These are phyloP conservation scores for Dactylonectria macrodidyma DNA, from an alignment of 2,329 filamentous ascomycete genomes.

Conservation along the genomic window DNA sequence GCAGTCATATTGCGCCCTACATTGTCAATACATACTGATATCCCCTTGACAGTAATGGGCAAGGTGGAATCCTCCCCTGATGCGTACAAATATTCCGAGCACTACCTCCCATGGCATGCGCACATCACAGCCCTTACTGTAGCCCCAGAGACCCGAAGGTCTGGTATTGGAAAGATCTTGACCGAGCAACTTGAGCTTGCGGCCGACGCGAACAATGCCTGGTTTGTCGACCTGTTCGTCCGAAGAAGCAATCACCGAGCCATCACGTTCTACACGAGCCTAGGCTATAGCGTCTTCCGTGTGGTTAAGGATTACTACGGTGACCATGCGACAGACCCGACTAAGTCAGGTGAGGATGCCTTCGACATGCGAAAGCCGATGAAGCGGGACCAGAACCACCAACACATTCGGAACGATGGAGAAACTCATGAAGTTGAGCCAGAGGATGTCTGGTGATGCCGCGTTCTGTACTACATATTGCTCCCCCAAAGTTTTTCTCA, in stretches of 20 bases:
- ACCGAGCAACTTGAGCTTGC: constrained; percentile 86
- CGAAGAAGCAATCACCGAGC: constrained; percentile 89
- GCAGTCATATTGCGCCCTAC: constrained; percentile 18
- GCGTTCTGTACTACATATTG: constrained; percentile 16
- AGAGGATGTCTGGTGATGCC: constrained; percentile 83
- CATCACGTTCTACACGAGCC: constrained; percentile 88
- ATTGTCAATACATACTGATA: constrained; percentile 40
- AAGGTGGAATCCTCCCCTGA: constrained; percentile 92
- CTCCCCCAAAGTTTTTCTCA: constrained; percentile 60
- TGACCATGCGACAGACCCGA: constrained; percentile 80
- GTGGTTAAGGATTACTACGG: constrained; percentile 94
- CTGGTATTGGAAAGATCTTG: constrained; percentile 89
- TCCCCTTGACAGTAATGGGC: constrained; percentile 84
- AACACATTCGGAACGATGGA: constrained; percentile 86
- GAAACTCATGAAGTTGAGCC: constrained; percentile 84
- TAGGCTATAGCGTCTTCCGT: constrained; percentile 94
- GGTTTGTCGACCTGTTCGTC: constrained; percentile 97
- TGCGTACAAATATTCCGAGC: constrained; percentile 80
- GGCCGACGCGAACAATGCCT: constrained; percentile 86
- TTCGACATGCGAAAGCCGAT: constrained; percentile 97
- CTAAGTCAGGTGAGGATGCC: constrained; percentile 82
- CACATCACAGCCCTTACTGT: constrained; percentile 98
- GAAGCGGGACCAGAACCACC: constrained; percentile 81
- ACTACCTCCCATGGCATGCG: constrained; percentile 99
- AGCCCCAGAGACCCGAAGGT: constrained; percentile 85